Evolutionary conservation across 768 basidiomycete genomes (phyloP), one percentile per base, ranked within the genome.

Genomic region (Lactarius sanguifluus): DNA sequence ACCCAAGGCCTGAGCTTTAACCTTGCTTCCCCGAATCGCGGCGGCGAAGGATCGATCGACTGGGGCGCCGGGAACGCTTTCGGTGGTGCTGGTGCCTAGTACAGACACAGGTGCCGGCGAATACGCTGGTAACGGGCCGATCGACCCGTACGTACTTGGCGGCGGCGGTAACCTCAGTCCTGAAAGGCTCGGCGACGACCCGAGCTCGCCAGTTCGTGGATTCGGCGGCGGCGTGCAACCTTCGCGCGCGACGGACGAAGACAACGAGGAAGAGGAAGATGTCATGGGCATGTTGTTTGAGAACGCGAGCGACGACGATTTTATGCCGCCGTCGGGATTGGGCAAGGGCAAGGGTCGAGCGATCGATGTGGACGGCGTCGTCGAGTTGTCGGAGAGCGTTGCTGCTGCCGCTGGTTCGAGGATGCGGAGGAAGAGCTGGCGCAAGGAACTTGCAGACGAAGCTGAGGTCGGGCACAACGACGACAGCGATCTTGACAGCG

Each of bases 101-200:
- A 32, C 34, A 12, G 23, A 25, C 20, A 38, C 56, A 18, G 45
- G 6, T 3, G 16, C 15, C n/a, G 34, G 40, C 5, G 66, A 67
- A n/a, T 57, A 63, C n/a, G 43, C 40, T 9, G 69, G 69, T 1
- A 60, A 68, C 5, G 66, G 69, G 18, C 68, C 64, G 43, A 70
- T 70, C 32, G 69, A 70, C 45, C 69, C 67, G 1, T 64, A 67
- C 4, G 38, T 70, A 2, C 69, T 70, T 12, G 61, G 66, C 20
- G 62, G 65, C 28, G 50, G 50, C 61, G 50, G 34, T 25, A 55
- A n/a, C 32, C 43, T 15, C n/a, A 57, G 63, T 34, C 59, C 59
- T 7, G 15, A 32, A n/a, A 66, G 57, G 45, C n/a, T 57, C n/a
- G n/a, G 16, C 1, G 50, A 15, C 23, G 6, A 50, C 13, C 0